Percentiles rank a stretch among this genome's conserved stretches.
phyloP scores from a whole-genome alignment of 805 yeast genomes.

The Myxozyma lipomycoides region DNA sequence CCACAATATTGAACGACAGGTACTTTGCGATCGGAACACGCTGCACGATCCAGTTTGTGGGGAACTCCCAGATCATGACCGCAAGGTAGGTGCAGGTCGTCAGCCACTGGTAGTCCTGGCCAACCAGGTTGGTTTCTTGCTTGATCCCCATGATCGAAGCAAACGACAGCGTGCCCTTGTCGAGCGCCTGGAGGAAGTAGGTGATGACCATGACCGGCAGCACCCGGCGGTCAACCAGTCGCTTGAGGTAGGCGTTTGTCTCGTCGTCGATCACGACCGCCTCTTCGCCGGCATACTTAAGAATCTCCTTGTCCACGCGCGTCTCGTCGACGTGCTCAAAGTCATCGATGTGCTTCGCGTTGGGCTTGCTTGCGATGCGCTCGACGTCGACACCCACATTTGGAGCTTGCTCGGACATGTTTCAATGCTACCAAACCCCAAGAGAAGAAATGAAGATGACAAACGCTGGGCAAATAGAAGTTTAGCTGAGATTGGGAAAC shows the following conservation, averaged over 20 bases:
- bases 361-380: slow-evolving; percentile 7
- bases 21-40: slow-evolving; percentile 52
- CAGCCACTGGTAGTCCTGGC: slow-evolving; percentile 42
- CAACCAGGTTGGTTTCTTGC: slow-evolving; percentile 39
- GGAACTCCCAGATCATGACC: slow-evolving; percentile 46
- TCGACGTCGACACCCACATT: too few relatives aligned
- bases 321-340: slow-evolving; percentile 3
- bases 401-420: too few relatives aligned
- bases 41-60: slow-evolving; percentile 39
- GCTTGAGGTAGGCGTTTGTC: slow-evolving; percentile 14
- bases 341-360: slow-evolving; percentile 13
- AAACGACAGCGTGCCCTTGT: slow-evolving; percentile 54
- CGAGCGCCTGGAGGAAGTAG: slow-evolving; percentile 49
- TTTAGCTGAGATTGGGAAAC: too few relatives aligned
- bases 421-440: too few relatives aligned
- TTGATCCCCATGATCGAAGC: slow-evolving; percentile 56
- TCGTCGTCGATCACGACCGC: slow-evolving; percentile 9
- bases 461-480: too few relatives aligned
- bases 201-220: slow-evolving; percentile 50
- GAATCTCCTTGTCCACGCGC: slow-evolving; percentile 9
- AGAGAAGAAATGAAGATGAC: too few relatives aligned
- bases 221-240: slow-evolving; percentile 48
- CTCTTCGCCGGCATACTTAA: slow-evolving; percentile 8
- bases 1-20: slow-evolving; percentile 43
- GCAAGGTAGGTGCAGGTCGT: slow-evolving; percentile 48